A percentile compares a stretch with the other conserved stretches of the same genome.
phyloP scores from a whole-genome alignment of 176 grass and related monocot genomes.

The Miscanthus lutarioriparius region DNA sequence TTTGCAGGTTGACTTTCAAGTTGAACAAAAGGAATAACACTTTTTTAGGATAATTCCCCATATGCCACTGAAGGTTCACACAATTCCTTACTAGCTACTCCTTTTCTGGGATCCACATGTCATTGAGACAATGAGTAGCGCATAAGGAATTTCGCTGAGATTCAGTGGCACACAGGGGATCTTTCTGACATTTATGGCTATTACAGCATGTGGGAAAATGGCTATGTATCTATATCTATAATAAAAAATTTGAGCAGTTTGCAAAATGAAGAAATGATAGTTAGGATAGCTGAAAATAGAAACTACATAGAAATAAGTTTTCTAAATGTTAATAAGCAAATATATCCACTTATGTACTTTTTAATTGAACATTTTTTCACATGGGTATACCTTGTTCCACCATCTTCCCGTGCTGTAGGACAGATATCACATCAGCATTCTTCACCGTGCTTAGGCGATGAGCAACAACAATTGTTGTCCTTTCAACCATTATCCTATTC shows the following conservation, averaged over 20 bases:
- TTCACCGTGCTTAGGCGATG: conserved; percentile 89
- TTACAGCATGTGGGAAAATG: not conserved
- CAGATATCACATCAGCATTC: conserved; percentile 73
- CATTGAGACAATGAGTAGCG: too few relatives aligned
- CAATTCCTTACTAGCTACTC: too few relatives aligned
- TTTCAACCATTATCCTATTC: conserved; percentile 78
- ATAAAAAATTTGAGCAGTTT: not conserved
- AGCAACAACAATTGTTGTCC: conserved; percentile 85
- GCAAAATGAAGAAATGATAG: not conserved
- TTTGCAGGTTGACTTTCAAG: too few relatives aligned
- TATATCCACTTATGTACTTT: not conserved
- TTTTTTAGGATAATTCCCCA: too few relatives aligned
- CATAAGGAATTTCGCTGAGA: too few relatives aligned
- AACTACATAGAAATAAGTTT: not conserved
- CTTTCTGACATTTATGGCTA: too few relatives aligned
- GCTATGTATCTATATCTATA: not conserved
- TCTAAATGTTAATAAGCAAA: not conserved
- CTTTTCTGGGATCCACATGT: too few relatives aligned
- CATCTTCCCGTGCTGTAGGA: conserved; percentile 78
- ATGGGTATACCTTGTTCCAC: conserved; percentile 77
- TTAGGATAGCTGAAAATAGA: not conserved
- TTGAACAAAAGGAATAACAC: not conserved
- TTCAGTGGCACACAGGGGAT: too few relatives aligned
- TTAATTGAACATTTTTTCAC: not conserved
- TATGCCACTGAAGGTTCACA: too few relatives aligned